Percentiles rank a stretch among this genome's conserved stretches.
phyloP scores from a whole-genome alignment of 257 asterid species.

The Primulina huaijiensis region DNA sequence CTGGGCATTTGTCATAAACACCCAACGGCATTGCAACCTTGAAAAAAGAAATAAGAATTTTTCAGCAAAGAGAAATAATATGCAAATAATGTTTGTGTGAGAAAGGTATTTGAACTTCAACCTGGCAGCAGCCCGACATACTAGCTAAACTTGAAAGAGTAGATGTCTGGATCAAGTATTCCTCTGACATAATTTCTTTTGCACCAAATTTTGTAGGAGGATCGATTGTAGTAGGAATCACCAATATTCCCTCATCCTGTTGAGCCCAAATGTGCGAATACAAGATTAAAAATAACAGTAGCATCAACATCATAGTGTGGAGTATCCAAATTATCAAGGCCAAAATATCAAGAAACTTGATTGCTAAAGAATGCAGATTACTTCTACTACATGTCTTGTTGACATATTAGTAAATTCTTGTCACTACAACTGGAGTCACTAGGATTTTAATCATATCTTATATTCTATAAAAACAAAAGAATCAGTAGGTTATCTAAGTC shows the following conservation, averaged over 20 bases:
- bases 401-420: background rate
- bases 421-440: conserved; percentile 7
- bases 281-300: conserved; percentile 20
- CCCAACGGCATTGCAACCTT: conserved; percentile 87
- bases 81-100: conserved; percentile 6
- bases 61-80: background rate
- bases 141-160: conserved; percentile 79
- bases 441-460: background rate
- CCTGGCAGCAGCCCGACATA: conserved; percentile 99
- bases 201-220: conserved; percentile 86
- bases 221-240: conserved; percentile 67
- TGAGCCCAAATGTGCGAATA: conserved; percentile 24
- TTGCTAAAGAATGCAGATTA: background rate
- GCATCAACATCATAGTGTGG: conserved; percentile 14
- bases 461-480: conserved; percentile 6
- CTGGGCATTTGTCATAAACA: conserved; percentile 68
- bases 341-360: conserved; percentile 3
- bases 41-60: conserved; percentile 18
- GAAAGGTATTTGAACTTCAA: conserved; percentile 30
- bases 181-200: conserved; percentile 61
- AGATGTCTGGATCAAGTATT: conserved; percentile 51
- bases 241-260: conserved; percentile 92
- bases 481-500: background rate
- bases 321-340: conserved; percentile 9
- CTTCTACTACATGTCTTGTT: background rate